phyloP scores from a whole-genome alignment of 108 stramenopile species.

The Nitzschia palea region DNA sequence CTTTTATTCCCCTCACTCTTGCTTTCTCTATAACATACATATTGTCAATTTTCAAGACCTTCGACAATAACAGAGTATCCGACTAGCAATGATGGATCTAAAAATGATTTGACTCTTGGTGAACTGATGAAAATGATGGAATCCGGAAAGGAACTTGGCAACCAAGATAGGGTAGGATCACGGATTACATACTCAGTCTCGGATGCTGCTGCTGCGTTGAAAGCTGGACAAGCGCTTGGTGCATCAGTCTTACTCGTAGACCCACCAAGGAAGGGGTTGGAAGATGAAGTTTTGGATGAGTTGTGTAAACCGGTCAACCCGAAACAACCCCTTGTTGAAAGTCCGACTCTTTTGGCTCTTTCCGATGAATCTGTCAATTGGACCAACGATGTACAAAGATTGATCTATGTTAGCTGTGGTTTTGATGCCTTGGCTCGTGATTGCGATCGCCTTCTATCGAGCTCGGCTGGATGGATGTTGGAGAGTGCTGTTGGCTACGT shows the following conservation, averaged over 20 bases:
- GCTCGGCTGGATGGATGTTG: constrained; percentile 81
- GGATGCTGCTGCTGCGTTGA: constrained; percentile 77
- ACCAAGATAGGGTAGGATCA: constrained; percentile 22
- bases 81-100: neutral
- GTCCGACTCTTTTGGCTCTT: constrained; percentile 41
- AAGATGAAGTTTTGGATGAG: constrained; percentile 78
- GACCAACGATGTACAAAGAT: constrained; percentile 72
- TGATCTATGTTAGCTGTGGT: constrained; percentile 97
- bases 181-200: constrained; percentile 66
- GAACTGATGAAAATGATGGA: constrained; percentile 36
- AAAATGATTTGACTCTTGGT: constrained; percentile 31
- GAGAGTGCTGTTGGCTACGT: constrained; percentile 92
- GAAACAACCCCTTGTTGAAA: constrained; percentile 69
- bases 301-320: constrained; percentile 71
- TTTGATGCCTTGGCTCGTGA: constrained; percentile 96
- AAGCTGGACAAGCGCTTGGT: constrained; percentile 80
- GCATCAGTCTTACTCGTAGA: constrained; percentile 93
- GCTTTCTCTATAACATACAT: neutral
- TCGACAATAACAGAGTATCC: neutral
- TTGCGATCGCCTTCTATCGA: constrained; percentile 64
- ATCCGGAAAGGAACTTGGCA: constrained; percentile 14
- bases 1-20: neutral
- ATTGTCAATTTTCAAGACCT: neutral
- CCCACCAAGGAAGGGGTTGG: constrained; percentile 93
- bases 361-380: constrained; percentile 65